These are phyloP conservation scores for Xylaria flabelliformis DNA, from an alignment of 495 filamentous ascomycete species.

Conservation along the genomic window DNA sequence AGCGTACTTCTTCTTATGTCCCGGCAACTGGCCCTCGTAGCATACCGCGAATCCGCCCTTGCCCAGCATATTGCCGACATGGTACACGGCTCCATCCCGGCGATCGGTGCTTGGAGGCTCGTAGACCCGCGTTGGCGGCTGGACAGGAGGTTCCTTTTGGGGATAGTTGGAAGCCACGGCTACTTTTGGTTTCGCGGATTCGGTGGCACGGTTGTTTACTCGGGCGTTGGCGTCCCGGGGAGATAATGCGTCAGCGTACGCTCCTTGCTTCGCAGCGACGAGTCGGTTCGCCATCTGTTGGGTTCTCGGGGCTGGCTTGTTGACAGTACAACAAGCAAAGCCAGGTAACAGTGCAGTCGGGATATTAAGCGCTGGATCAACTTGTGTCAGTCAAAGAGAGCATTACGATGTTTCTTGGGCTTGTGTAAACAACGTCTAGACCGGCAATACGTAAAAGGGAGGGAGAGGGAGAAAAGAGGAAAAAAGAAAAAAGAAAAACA, in stretches of 20 bases:
- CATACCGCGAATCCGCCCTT: slow-evolving; percentile 97
- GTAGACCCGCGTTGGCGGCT: slow-evolving; percentile 75
- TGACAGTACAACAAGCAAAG: slow-evolving; percentile 27
- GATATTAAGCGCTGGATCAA: neutral
- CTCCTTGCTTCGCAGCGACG: slow-evolving; percentile 45
- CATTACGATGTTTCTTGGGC: neutral
- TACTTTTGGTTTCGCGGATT: slow-evolving; percentile 59
- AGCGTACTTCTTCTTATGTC: slow-evolving; percentile 65
- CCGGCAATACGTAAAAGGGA: neutral
- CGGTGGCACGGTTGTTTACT: slow-evolving; percentile 48
- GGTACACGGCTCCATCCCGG: slow-evolving; percentile 76
- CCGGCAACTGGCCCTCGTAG: slow-evolving; percentile 71
- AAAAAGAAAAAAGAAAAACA: slow-evolving; percentile 7
- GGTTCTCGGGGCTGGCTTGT: slow-evolving; percentile 15
- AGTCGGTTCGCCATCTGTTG: slow-evolving; percentile 41
- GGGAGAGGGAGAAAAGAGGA: too few species aligned
- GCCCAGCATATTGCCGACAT: slow-evolving; percentile 81
- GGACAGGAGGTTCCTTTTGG: slow-evolving; percentile 71
- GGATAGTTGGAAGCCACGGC: slow-evolving; percentile 58
- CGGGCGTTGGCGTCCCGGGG: slow-evolving; percentile 73
- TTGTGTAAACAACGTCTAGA: neutral
- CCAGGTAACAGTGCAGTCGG: slow-evolving; percentile 20
- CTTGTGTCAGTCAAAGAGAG: neutral
- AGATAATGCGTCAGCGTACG: slow-evolving; percentile 72
- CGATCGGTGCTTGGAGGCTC: slow-evolving; percentile 70